Evolutionary conservation across 768 basidiomycete genomes (phyloP).

Genomic region (Suillus subluteus): DNA sequence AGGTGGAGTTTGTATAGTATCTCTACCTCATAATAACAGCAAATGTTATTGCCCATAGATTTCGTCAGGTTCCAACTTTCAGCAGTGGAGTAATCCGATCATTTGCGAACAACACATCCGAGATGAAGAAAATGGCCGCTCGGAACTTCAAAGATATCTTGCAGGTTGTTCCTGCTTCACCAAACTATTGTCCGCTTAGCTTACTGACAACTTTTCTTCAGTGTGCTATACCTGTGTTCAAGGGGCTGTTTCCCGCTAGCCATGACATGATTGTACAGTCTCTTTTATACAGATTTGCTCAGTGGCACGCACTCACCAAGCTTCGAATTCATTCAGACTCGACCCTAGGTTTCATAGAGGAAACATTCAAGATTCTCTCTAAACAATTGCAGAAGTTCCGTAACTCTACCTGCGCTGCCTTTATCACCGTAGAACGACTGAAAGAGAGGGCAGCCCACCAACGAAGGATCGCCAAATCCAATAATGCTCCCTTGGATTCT

Average conservation of each 20-base stretch:
- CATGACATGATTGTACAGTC: conserved; percentile 26
- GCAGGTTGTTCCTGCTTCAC: neutral
- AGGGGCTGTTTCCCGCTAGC: conserved; percentile 35
- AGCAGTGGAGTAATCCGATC: neutral
- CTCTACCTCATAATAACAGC: too few relatives aligned
- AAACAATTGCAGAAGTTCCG: conserved; percentile 14
- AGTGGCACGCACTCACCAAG: conserved; percentile 26
- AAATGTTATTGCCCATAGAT: neutral
- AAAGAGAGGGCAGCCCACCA: conserved; percentile 30
- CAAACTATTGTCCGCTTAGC: neutral
- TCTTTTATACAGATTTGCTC: conserved; percentile 28
- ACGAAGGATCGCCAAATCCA: conserved; percentile 7
- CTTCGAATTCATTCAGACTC: conserved; percentile 37
- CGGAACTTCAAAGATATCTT: conserved; percentile 3
- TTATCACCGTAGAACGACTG: conserved; percentile 32
- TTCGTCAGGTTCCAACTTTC: neutral
- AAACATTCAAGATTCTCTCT: conserved; percentile 19
- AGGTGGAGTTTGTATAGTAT: neutral
- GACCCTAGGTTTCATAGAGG: too few relatives aligned
- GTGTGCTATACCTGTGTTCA: conserved; percentile 41
- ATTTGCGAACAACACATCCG: neutral
- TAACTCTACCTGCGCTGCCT: conserved; percentile 13
- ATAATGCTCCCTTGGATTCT: neutral
- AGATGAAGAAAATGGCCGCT: neutral
- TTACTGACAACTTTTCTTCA: conserved; percentile 10